phyloP scores from a whole-genome alignment of 495 filamentous ascomycete species.

The Penicillium canescens region DNA sequence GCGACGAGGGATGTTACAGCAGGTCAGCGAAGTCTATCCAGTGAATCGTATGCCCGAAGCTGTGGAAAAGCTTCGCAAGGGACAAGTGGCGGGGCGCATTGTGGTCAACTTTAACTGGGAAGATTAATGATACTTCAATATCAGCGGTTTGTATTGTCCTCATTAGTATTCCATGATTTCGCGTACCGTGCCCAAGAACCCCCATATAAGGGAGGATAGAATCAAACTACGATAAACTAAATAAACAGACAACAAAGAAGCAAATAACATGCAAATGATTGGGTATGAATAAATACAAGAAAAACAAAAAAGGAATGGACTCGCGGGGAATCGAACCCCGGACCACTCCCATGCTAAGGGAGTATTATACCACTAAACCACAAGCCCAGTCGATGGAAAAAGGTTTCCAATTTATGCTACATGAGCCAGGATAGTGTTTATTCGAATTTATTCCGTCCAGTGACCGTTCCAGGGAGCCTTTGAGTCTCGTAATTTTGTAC shows the following conservation, averaged over 20 bases:
- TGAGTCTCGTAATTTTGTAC: too few species aligned
- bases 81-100: conserved; percentile 49
- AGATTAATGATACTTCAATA: conserved; percentile 9
- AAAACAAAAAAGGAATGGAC: conserved; percentile 39
- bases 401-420: neutral
- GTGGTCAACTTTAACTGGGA: conserved; percentile 51
- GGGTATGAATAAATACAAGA: neutral
- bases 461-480: too few species aligned
- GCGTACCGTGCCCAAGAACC: too few species aligned
- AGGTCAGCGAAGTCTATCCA: conserved; percentile 43
- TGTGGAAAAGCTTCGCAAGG: conserved; percentile 37
- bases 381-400: conserved; percentile 29
- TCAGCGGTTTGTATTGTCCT: too few species aligned
- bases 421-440: too few species aligned
- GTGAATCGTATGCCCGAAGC: conserved; percentile 40
- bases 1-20: conserved; percentile 39
- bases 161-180: too few species aligned
- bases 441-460: too few species aligned
- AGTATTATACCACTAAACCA: conserved; percentile 50
- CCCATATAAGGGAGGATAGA: too few species aligned
- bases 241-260: neutral
- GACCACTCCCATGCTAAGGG: conserved; percentile 55
- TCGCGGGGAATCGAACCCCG: conserved; percentile 60
- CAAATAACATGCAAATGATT: neutral
- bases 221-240: too few species aligned